Evolutionary conservation across 306 rosid genomes (phyloP).

Genomic region (Macrotyloma uniflorum): DNA sequence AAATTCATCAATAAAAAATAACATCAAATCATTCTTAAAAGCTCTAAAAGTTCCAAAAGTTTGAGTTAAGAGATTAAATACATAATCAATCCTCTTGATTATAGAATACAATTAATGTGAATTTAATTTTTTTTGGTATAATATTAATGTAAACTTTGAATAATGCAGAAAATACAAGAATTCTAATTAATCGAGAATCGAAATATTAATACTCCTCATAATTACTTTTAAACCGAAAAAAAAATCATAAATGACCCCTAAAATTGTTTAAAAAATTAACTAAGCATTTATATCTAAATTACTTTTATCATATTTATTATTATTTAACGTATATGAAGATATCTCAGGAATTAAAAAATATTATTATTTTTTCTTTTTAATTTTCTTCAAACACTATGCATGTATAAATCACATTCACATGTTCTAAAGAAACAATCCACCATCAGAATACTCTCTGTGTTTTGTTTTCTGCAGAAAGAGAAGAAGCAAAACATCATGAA

Average conservation of each 20-base stretch:
- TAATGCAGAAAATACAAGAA: background rate
- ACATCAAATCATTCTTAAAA: background rate
- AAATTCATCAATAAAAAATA: background rate
- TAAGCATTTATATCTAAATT: background rate
- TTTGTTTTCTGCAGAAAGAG: background rate
- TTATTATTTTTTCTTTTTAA: no score
- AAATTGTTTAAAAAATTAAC: background rate
- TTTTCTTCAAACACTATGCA: background rate
- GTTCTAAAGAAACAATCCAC: no score
- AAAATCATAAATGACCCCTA: background rate
- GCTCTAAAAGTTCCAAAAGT: background rate
- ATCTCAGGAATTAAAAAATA: no score
- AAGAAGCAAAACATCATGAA: background rate
- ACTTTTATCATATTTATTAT: background rate
- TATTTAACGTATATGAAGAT: background rate
- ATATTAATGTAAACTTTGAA: background rate
- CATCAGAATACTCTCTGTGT: background rate
- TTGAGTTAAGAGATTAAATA: background rate
- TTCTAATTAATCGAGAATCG: background rate
- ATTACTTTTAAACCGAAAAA: background rate
- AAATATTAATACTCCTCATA: background rate
- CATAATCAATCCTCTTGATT: no score
- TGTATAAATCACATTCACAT: background rate
- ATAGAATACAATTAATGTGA: background rate
- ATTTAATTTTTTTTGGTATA: no score